Conservation (phyloP, 1,284 basidiomycete genomes). For the Lentinus polychrous region DNA sequence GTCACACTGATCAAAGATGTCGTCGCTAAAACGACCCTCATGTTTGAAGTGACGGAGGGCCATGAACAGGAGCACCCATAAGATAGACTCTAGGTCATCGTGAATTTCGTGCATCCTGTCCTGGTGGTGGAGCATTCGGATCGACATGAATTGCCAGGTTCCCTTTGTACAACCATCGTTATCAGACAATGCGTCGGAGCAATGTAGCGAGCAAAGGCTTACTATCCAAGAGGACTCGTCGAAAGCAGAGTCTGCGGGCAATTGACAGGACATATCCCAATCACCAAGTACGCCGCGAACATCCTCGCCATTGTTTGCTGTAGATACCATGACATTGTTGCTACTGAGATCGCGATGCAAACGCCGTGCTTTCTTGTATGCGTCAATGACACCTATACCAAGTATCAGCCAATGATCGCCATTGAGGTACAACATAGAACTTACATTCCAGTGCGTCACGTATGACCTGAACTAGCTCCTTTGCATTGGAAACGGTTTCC, state of each 20-base stretch:
- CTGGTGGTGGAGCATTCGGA: background rate
- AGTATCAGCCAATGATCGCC: background rate
- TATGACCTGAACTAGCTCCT: conserved; percentile 3
- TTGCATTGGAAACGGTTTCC: background rate
- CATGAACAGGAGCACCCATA: conserved; percentile 3
- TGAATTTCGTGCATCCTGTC: background rate
- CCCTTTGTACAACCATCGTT: background rate
- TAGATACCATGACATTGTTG: conserved; percentile 10
- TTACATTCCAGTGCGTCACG: conserved; percentile 4
- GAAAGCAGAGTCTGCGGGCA: background rate
- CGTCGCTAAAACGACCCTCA: background rate
- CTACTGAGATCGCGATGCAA: conserved; percentile 14
- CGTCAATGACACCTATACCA: conserved; percentile 2
- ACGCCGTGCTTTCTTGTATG: background rate
- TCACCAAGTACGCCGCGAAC: conserved; percentile 10
- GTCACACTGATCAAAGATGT: too few species aligned
- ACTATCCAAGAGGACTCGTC: background rate
- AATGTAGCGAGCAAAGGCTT: background rate
- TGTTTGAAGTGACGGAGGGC: conserved; percentile 1
- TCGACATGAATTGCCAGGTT: conserved; percentile 4
- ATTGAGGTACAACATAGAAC: background rate
- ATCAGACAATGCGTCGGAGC: background rate
- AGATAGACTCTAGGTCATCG: conserved; percentile 9
- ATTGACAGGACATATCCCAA: conserved; percentile 6
- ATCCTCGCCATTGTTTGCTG: background rate